Conservation (phyloP, 164 flowering plant species). For the Annona squamosa region DNA sequence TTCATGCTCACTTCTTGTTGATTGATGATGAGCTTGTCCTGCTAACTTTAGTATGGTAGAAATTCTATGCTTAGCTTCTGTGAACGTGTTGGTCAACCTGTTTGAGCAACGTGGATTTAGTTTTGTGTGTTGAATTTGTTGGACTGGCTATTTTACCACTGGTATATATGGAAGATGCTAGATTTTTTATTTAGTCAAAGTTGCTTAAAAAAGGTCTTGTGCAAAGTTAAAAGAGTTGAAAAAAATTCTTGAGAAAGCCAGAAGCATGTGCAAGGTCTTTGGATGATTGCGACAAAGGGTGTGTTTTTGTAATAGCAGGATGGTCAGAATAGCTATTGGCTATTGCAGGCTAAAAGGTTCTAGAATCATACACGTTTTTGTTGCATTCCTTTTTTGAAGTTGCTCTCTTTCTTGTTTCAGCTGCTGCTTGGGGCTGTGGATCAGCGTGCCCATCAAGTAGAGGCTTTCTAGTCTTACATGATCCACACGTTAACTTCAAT, state of each 20-base stretch:
- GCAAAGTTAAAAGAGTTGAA: background rate
- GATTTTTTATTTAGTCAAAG: background rate
- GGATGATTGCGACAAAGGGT: background rate
- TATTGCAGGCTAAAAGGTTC: too few species aligned
- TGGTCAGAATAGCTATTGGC: too few species aligned
- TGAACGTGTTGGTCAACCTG: background rate
- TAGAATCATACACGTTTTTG: too few species aligned
- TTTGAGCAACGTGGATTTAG: background rate
- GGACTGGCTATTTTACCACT: background rate
- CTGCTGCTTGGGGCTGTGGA: too few species aligned
- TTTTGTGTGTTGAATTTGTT: background rate
- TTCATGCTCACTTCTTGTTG: background rate
- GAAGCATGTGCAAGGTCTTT: background rate
- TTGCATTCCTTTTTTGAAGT: too few species aligned
- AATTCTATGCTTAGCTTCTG: background rate
- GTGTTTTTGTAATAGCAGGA: too few species aligned
- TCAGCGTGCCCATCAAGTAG: too few species aligned
- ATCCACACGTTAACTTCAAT: too few species aligned
- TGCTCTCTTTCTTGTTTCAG: too few species aligned
- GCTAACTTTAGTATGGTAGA: background rate
- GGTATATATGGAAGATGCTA: too few species aligned
- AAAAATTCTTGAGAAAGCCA: background rate
- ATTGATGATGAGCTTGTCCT: background rate
- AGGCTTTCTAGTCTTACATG: too few species aligned
- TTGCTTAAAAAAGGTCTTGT: background rate